A percentile compares a stretch with the other conserved stretches of the same genome.
Conservation (phyloP, 2,329 filamentous ascomycete species). For the Rhynchosporium secalis region DNA sequence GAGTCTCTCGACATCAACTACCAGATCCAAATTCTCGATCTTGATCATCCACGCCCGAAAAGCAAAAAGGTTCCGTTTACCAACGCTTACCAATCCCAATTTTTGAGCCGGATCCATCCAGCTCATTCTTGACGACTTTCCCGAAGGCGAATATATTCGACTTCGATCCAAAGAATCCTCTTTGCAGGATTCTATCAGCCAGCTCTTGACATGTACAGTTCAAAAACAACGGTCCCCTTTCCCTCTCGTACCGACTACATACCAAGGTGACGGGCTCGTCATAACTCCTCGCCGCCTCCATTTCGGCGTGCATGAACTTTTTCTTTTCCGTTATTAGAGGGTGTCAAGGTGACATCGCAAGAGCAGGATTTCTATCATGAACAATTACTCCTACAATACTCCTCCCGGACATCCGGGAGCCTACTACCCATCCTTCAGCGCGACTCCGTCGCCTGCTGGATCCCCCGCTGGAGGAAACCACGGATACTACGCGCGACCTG, state of each 20-base stretch:
- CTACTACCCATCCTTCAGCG: constrained; percentile 39
- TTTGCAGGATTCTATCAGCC: constrained; percentile 31
- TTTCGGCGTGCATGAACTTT: constrained; percentile 32
- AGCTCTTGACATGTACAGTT: constrained; percentile 42
- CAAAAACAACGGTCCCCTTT: constrained; percentile 40
- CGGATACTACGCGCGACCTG: constrained; percentile 35
- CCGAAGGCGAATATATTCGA: constrained; percentile 34
- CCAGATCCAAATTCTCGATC: constrained; percentile 22
- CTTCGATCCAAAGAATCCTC: constrained; percentile 33
- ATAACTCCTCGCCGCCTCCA: constrained; percentile 36
- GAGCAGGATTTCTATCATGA: constrained; percentile 39
- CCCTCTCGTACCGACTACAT: constrained; percentile 42
- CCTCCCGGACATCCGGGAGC: constrained; percentile 35
- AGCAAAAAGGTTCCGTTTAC: constrained; percentile 13
- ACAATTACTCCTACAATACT: constrained; percentile 36
- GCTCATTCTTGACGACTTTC: constrained; percentile 33
- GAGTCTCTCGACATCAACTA: constrained; percentile 25
- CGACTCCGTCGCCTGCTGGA: constrained; percentile 39
- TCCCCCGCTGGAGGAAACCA: constrained; percentile 38
- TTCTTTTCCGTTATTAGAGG: constrained; percentile 28
- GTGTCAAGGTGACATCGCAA: constrained; percentile 36
- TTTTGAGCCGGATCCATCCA: constrained; percentile 31
- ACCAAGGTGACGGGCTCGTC: constrained; percentile 42
- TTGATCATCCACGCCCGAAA: background rate
- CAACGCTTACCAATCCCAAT: constrained; percentile 29